Percentiles rank a stretch among this genome's conserved stretches.
These are phyloP conservation scores for Trichoderma sp. DNA, from an alignment of 2,329 filamentous ascomycete species.

Conservation along the genomic window DNA sequence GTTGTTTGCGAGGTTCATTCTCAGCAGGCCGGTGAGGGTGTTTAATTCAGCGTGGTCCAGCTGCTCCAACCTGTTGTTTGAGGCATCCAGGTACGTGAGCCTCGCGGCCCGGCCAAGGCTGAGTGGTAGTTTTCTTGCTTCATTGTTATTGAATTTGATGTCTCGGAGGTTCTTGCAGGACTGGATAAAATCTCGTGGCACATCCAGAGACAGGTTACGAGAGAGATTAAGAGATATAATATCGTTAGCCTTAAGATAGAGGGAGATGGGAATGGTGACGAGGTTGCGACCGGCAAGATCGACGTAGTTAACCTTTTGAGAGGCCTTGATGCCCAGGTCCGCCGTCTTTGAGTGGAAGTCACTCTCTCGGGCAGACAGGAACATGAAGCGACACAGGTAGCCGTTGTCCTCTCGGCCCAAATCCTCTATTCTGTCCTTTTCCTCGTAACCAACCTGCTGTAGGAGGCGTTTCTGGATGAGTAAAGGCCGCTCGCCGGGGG, in stretches of 20 bases:
- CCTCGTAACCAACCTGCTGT: slow-evolving; percentile 87
- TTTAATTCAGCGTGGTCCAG: slow-evolving; percentile 81
- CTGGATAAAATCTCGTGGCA: slow-evolving; percentile 95
- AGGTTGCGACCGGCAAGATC: slow-evolving; percentile 88
- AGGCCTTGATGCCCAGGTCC: slow-evolving; percentile 76
- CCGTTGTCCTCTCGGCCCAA: slow-evolving; percentile 96
- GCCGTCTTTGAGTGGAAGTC: slow-evolving; percentile 67
- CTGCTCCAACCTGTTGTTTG: slow-evolving; percentile 87
- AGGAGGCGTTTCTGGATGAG: slow-evolving; percentile 88
- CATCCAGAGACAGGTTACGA: slow-evolving; percentile 83
- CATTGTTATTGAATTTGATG: slow-evolving; percentile 94
- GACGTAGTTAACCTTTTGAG: slow-evolving; percentile 90
- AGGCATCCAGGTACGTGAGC: slow-evolving; percentile 87
- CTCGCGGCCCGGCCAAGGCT: slow-evolving; percentile 78
- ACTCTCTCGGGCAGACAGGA: slow-evolving; percentile 83
- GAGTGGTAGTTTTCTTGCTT: slow-evolving; percentile 78
- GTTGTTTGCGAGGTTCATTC: slow-evolving; percentile 92
- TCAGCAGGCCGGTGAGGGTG: slow-evolving; percentile 71
- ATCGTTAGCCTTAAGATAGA: slow-evolving; percentile 87
- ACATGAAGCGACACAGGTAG: slow-evolving; percentile 94
- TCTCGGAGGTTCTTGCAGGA: slow-evolving; percentile 87
- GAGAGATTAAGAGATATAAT: slow-evolving; percentile 95
- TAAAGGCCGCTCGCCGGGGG: slow-evolving; percentile 74
- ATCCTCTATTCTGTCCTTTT: slow-evolving; percentile 84
- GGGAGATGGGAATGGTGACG: slow-evolving; percentile 88